Percentiles rank a stretch among this genome's conserved stretches.
phyloP scores from a whole-genome alignment of 2,329 filamentous ascomycete species.

The Penicillium sp. region DNA sequence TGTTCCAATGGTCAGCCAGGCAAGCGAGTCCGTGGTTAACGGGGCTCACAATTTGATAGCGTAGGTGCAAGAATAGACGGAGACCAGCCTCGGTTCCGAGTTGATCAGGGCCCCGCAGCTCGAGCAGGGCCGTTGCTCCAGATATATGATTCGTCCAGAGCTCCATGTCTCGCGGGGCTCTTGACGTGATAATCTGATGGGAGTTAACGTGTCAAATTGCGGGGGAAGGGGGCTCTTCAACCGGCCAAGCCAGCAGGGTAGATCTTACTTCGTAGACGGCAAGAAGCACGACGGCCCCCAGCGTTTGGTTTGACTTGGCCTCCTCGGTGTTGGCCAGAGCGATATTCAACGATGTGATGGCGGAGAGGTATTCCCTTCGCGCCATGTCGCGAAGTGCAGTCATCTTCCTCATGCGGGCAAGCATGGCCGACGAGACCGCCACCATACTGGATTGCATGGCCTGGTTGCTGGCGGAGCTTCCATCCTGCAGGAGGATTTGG shows the following conservation, averaged over 20 bases:
- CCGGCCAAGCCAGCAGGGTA: neutral
- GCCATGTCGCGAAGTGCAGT: constrained; percentile 48
- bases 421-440: constrained; percentile 57
- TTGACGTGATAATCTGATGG: constrained; percentile 37
- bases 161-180: constrained; percentile 48
- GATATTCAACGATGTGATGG: constrained; percentile 46
- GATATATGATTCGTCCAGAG: constrained; percentile 59
- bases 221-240: neutral
- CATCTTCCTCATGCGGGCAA: constrained; percentile 55
- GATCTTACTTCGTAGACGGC: constrained; percentile 59
- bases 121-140: constrained; percentile 59
- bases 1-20: constrained; percentile 16
- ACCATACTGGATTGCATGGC: constrained; percentile 51
- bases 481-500: constrained; percentile 21
- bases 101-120: constrained; percentile 41
- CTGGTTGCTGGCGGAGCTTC: constrained; percentile 25
- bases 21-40: neutral
- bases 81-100: constrained; percentile 47
- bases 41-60: constrained; percentile 53
- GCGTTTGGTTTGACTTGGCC: constrained; percentile 44
- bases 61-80: constrained; percentile 54
- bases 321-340: constrained; percentile 34
- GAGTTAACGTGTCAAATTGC: neutral
- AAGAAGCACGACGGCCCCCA: constrained; percentile 57
- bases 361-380: constrained; percentile 54